Percentiles rank a stretch among this genome's conserved stretches.
Conservation (phyloP, 2,329 filamentous ascomycete genomes). For the Huntiella decipiens region DNA sequence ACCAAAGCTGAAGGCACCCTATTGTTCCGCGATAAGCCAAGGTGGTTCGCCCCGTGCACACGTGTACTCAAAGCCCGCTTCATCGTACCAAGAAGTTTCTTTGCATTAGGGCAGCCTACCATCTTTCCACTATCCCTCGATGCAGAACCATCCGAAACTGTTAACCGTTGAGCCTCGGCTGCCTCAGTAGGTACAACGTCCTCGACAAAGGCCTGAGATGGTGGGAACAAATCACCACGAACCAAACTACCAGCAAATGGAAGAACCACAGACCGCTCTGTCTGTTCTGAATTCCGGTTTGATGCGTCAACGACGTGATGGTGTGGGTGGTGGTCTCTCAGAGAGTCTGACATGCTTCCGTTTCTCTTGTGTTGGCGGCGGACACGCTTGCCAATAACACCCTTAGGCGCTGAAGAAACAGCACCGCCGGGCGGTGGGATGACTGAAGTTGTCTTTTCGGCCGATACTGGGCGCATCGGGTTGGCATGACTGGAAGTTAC, state of each 20-base stretch:
- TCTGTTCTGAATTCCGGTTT: conserved; percentile 35
- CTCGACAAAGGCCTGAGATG: conserved; percentile 63
- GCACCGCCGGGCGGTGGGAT: background rate
- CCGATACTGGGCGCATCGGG: conserved; percentile 28
- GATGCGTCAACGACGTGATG: conserved; percentile 23
- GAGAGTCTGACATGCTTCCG: conserved; percentile 70
- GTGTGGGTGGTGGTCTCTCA: conserved; percentile 40
- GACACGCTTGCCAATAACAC: conserved; percentile 38
- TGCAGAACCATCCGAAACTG: background rate
- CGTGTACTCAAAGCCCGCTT: conserved; percentile 57
- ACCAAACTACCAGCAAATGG: conserved; percentile 71
- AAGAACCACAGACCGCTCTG: conserved; percentile 29
- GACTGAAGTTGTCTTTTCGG: background rate
- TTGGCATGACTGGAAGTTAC: conserved; percentile 6
- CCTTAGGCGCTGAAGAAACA: conserved; percentile 28
- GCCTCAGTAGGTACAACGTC: conserved; percentile 33
- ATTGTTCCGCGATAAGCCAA: conserved; percentile 34
- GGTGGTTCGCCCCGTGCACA: conserved; percentile 18
- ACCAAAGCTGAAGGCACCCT: conserved; percentile 41
- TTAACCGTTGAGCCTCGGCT: conserved; percentile 22
- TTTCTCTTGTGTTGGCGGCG: conserved; percentile 59
- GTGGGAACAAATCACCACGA: conserved; percentile 67
- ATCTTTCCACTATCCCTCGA: background rate
- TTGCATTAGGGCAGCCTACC: conserved; percentile 44
- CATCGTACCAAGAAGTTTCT: conserved; percentile 69